A percentile compares a stretch with the other conserved stretches of the same genome.
Conservation (phyloP, 768 basidiomycete genomes). For the Omphalotus guepiniiformis region DNA sequence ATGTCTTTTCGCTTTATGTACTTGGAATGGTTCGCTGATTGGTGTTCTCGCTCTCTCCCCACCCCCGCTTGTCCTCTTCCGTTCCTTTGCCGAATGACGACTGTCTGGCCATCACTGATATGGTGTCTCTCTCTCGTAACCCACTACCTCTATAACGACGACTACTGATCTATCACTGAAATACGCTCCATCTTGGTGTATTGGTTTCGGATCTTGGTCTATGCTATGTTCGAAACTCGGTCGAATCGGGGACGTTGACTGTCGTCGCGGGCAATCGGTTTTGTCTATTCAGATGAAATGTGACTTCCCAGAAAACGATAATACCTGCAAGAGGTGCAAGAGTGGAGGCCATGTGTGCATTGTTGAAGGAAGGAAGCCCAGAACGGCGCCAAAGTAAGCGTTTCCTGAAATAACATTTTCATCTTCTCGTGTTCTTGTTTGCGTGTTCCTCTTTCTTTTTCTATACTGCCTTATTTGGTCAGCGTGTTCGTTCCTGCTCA, state of each 20-base stretch:
- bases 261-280: constrained; percentile 5
- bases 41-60: too few relatives aligned
- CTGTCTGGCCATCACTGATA: constrained; percentile 2
- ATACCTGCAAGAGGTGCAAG: constrained; percentile 77
- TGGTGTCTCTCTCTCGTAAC: constrained; percentile 4
- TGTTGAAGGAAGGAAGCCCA: constrained; percentile 78
- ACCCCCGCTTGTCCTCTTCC: too few relatives aligned
- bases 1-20: too few relatives aligned
- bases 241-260: constrained; percentile 1
- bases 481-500: too few relatives aligned
- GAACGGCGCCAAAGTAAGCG: constrained; percentile 79
- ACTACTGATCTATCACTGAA: too few relatives aligned
- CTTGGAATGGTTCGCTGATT: too few relatives aligned
- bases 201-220: background rate
- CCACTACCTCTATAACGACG: constrained; percentile 3
- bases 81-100: too few relatives aligned
- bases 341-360: constrained; percentile 71
- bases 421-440: constrained; percentile 12
- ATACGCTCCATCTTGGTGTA: too few relatives aligned
- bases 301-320: constrained; percentile 67
- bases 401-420: constrained; percentile 13
- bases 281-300: constrained; percentile 77
- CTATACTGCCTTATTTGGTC: constrained; percentile 7
- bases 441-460: constrained; percentile 1
- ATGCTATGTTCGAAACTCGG: background rate